These are phyloP conservation scores for Bipolaris oryzae DNA, from an alignment of 2,329 filamentous ascomycete genomes.

Conservation along the genomic window DNA sequence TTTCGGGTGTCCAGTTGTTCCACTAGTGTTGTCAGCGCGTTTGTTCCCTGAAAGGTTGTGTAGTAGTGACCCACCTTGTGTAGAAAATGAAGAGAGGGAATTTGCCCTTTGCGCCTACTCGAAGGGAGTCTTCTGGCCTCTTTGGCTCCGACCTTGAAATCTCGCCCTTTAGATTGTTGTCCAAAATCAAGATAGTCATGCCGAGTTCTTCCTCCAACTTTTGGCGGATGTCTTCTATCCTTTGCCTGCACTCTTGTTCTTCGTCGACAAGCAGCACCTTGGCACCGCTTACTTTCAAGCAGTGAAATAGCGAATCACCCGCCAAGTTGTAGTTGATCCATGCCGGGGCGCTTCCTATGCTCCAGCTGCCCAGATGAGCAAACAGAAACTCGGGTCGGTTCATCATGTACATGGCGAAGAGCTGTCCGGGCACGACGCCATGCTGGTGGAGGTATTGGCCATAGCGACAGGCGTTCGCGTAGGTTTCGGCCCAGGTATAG, in stretches of 20 bases:
- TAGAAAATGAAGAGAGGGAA: conserved; percentile 72
- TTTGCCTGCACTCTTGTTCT: conserved; percentile 57
- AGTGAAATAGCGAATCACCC: conserved; percentile 69
- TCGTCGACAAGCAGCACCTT: conserved; percentile 56
- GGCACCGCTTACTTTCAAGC: conserved; percentile 63
- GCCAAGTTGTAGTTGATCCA: conserved; percentile 74
- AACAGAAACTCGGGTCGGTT: conserved; percentile 73
- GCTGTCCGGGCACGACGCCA: conserved; percentile 64
- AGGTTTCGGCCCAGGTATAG: conserved; percentile 48
- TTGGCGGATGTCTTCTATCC: conserved; percentile 60
- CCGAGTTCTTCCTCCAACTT: conserved; percentile 62
- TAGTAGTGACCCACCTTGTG: conserved; percentile 59
- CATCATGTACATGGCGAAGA: conserved; percentile 70
- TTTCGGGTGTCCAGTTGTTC: conserved; percentile 78
- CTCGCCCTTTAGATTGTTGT: conserved; percentile 54
- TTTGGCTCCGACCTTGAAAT: conserved; percentile 57
- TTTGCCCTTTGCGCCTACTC: conserved; percentile 57
- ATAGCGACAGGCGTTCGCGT: conserved; percentile 50
- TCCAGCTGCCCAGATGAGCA: conserved; percentile 67
- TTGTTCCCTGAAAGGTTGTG: neutral
- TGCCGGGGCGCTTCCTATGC: conserved; percentile 71
- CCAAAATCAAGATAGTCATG: conserved; percentile 63
- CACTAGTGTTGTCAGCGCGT: conserved; percentile 52
- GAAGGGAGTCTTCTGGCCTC: conserved; percentile 62
- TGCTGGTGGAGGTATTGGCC: conserved; percentile 46